phyloP scores from a whole-genome alignment of 305 asterid species.

The Petunia hybrid region DNA sequence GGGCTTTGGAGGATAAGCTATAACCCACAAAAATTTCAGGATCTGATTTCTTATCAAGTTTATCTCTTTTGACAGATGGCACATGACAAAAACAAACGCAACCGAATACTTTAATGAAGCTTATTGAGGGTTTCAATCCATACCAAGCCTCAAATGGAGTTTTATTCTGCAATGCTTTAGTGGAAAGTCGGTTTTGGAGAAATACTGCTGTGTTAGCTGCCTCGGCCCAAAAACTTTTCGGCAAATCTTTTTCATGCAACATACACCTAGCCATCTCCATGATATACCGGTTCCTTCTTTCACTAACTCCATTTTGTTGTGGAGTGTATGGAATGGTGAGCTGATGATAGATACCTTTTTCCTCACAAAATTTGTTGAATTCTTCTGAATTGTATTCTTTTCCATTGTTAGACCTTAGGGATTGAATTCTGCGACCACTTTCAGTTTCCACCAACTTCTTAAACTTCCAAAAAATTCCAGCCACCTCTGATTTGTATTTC shows the following conservation, averaged over 20 bases:
- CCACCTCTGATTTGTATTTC: constrained; percentile 31
- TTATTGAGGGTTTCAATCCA: constrained; percentile 24
- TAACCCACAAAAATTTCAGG: constrained; percentile 24
- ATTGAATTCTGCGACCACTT: constrained; percentile 25
- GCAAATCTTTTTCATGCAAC: constrained; percentile 21
- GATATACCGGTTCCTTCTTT: constrained; percentile 19
- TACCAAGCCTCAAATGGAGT: not conserved
- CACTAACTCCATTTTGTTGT: constrained; percentile 32
- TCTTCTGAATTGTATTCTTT: constrained; percentile 24
- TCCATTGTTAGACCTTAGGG: not conserved
- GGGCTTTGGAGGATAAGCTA: not conserved
- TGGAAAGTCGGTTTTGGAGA: not conserved
- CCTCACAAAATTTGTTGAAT: constrained; percentile 11
- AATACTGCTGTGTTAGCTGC: not conserved
- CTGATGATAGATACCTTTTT: not conserved
- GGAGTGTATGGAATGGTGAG: constrained; percentile 17
- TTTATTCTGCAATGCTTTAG: not conserved
- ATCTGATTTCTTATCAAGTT: constrained; percentile 9
- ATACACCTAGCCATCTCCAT: constrained; percentile 31
- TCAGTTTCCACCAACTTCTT: constrained; percentile 11
- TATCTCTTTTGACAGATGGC: not conserved
- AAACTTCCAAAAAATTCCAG: constrained; percentile 22
- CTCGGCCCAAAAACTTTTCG: constrained; percentile 21
- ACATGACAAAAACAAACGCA: constrained; percentile 18
- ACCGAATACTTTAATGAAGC: not conserved